Base-by-base conservation (phyloP, 2,329 filamentous ascomycete species). In the Beauveria sp. region DNA sequence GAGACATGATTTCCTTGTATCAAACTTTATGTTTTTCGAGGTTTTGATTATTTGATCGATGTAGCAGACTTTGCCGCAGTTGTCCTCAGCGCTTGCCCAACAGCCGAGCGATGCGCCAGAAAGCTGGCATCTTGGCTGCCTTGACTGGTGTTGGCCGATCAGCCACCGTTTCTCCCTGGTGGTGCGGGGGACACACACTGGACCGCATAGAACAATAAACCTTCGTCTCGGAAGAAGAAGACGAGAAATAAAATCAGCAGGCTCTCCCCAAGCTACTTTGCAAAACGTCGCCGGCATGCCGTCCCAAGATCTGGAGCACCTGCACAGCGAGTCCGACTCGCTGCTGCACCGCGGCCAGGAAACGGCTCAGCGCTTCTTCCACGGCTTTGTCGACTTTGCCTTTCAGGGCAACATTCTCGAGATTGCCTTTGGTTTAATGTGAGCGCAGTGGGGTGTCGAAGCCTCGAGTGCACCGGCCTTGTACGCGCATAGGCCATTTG, bases 371-470 rank as follows among this genome's bases (percentile, higher is more conserved):
- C 77, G 78, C 63, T 74, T 83, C 61, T 86, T 83, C 77, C 76
- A 82, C 40, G 86, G 85, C 45, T 91, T 91, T 70, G 71, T 86
- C 66, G 87, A 90, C 70, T 91, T 91, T 72, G 87, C 87, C 0
- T 82, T 90, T 59, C 84, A 88, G 65, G 88, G 89, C 62, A 90
- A 91, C 67, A 88, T 91, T 53, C 79, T 91, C 28, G 86, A 91
- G 71, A 88, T 91, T 63, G 88, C 88, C 18, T 86, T 91, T 66
- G 88, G 88, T 66, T 76, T 91, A 65, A 91, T 91, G 87, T 89
- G 69, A 71, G 78, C 73, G 78, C 73, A 2, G 64, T 53, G 3
- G 24, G 46, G 26, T 22, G 45, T 22, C 45, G 20, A 20, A 46
- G 45, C 10, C 45, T 24, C 10, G 12, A 38, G 34, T 38, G 34